Conservation (phyloP, 768 basidiomycete species). For the Rubroboletus pulcherrimus region DNA sequence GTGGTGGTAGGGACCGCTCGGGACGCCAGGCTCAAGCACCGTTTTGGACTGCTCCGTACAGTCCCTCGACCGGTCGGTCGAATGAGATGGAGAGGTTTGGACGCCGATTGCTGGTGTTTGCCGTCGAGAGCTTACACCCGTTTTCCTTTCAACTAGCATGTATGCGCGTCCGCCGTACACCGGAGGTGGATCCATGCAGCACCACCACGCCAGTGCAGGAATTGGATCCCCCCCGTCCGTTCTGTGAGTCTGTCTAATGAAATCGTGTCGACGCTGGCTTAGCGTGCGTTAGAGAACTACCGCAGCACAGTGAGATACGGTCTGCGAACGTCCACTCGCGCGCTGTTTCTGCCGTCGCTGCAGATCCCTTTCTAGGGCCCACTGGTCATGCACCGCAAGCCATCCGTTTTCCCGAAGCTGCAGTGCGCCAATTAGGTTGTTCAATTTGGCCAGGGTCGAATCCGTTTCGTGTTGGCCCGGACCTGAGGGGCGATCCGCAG, state of each 20-base stretch:
- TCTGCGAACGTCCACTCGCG: not conserved
- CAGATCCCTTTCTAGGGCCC: not conserved
- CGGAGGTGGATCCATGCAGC: not conserved
- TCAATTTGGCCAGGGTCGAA: not conserved
- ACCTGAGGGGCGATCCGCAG: not conserved
- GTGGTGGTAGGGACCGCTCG: slow-evolving; percentile 3
- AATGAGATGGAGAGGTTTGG: slow-evolving; percentile 5
- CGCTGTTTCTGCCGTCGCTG: not conserved
- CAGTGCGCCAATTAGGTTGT: not conserved
- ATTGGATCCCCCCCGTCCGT: not conserved
- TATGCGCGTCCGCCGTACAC: not conserved
- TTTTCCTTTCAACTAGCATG: not conserved
- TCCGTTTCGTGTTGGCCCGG: not conserved
- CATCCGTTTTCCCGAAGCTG: not conserved
- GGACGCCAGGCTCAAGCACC: not conserved
- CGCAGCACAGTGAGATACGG: not conserved
- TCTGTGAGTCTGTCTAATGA: not conserved
- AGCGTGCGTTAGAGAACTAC: slow-evolving; percentile 1
- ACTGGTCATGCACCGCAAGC: not conserved
- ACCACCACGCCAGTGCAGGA: not conserved
- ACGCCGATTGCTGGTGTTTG: not conserved
- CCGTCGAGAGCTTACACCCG: not conserved
- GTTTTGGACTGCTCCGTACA: not conserved
- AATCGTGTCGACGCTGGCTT: not conserved
- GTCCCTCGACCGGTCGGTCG: not conserved